These are phyloP conservation scores for Saccharomycopsis hybrid DNA, from an alignment of 1,139 yeast species.

Conservation along the genomic window DNA sequence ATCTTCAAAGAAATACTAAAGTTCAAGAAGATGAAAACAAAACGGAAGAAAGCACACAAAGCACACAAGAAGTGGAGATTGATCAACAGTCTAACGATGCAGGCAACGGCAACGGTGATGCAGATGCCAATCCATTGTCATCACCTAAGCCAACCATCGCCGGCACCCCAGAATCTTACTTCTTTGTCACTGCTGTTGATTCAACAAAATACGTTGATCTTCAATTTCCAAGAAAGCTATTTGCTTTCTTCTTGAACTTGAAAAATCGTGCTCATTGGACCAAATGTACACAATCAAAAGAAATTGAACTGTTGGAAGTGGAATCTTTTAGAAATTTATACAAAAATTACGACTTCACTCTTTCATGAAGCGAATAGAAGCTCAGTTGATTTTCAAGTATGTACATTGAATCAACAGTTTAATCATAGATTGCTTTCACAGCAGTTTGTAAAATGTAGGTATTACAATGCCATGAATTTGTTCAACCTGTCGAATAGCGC, in stretches of 20 bases:
- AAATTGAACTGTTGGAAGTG: slow-evolving; percentile 56
- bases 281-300: slow-evolving; percentile 54
- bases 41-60: too few relatives aligned
- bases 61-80: too few relatives aligned
- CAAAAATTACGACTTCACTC: slow-evolving; percentile 12
- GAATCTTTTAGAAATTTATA: slow-evolving; percentile 42
- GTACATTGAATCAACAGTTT: too few relatives aligned
- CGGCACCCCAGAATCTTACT: background rate
- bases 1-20: slow-evolving; percentile 5
- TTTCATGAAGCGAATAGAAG: background rate
- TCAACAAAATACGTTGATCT: slow-evolving; percentile 43
- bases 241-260: slow-evolving; percentile 52
- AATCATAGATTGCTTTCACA: too few relatives aligned
- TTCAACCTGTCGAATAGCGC: too few relatives aligned
- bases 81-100: too few relatives aligned
- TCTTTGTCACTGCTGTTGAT: slow-evolving; percentile 25
- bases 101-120: too few relatives aligned
- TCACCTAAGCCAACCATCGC: too few relatives aligned
- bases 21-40: too few relatives aligned
- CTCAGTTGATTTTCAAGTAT: background rate
- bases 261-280: slow-evolving; percentile 64
- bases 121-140: too few relatives aligned
- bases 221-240: slow-evolving; percentile 73
- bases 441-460: too few relatives aligned
- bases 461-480: too few relatives aligned